phyloP scores from a whole-genome alignment of 2,329 filamentous ascomycete species.

The Phaeoacremonium minimum region DNA sequence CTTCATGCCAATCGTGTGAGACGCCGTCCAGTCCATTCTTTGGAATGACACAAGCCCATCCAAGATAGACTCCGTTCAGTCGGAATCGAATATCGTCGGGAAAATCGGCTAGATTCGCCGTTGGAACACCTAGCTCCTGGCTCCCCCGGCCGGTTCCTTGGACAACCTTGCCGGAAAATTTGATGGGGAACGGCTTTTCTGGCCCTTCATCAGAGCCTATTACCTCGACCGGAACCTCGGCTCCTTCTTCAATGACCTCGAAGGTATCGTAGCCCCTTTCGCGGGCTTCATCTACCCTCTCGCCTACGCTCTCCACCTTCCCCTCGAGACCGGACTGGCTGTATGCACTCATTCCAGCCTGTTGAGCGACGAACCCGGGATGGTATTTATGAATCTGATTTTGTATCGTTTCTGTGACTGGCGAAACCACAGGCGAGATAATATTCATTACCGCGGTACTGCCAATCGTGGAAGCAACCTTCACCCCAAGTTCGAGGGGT shows the following conservation, averaged over 20 bases:
- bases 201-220: constrained; percentile 48
- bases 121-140: constrained; percentile 41
- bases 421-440: constrained; percentile 36
- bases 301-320: constrained; percentile 26
- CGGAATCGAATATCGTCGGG: constrained; percentile 47
- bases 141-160: constrained; percentile 35
- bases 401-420: constrained; percentile 36
- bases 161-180: constrained; percentile 43
- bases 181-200: constrained; percentile 46
- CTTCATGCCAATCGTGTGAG: constrained; percentile 50
- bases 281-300: constrained; percentile 26
- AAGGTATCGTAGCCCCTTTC: constrained; percentile 29
- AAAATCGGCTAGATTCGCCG: constrained; percentile 48
- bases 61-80: constrained; percentile 60
- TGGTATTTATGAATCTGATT: constrained; percentile 30
- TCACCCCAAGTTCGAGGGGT: constrained; percentile 61
- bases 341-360: constrained; percentile 35
- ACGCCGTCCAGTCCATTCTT: constrained; percentile 24
- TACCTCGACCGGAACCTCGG: constrained; percentile 23
- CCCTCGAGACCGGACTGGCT: constrained; percentile 23
- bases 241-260: constrained; percentile 11
- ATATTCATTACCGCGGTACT: constrained; percentile 38
- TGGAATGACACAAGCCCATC: constrained; percentile 50
- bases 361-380: constrained; percentile 28
- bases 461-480: constrained; percentile 47